Evolutionary conservation across 2,329 filamentous ascomycete species (phyloP).

Genomic region (Hypoxylon sp.): DNA sequence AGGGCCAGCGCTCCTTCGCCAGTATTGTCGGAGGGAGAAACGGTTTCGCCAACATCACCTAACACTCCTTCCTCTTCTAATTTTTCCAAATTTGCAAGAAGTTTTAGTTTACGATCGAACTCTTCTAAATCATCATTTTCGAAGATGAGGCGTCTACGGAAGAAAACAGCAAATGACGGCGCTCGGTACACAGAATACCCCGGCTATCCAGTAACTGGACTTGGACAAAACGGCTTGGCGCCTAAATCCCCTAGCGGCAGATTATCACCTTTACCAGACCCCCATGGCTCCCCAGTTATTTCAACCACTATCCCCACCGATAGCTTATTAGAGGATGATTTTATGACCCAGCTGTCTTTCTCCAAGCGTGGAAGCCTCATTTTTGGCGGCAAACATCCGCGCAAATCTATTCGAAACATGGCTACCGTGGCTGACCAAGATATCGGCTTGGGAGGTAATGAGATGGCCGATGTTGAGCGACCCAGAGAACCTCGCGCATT

Average conservation of each 20-base stretch:
- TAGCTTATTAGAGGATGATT: conserved; percentile 65
- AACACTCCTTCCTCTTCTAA: conserved; percentile 44
- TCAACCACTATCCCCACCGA: conserved; percentile 65
- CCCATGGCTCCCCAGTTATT: conserved; percentile 59
- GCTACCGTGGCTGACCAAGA: conserved; percentile 42
- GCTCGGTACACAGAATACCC: conserved; percentile 37
- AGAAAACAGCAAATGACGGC: conserved; percentile 36
- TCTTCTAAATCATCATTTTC: conserved; percentile 34
- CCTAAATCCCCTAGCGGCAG: conserved; percentile 42
- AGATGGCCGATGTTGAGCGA: conserved; percentile 12
- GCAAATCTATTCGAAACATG: conserved; percentile 35
- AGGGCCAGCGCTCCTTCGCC: conserved; percentile 42
- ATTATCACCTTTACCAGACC: conserved; percentile 39
- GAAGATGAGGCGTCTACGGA: conserved; percentile 40
- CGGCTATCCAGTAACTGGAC: conserved; percentile 27
- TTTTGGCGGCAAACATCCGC: conserved; percentile 58
- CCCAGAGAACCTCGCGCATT: conserved; percentile 39
- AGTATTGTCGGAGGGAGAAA: conserved; percentile 43
- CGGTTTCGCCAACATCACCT: conserved; percentile 43
- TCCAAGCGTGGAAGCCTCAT: conserved; percentile 72
- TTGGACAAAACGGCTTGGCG: conserved; percentile 29
- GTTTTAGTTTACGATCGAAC: conserved; percentile 43
- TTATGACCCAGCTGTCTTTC: conserved; percentile 65
- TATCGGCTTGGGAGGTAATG: conserved; percentile 29
- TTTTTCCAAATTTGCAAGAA: conserved; percentile 42